These are phyloP conservation scores for Sugiyamaella floridensis DNA, from an alignment of 805 yeast species.

Conservation along the genomic window DNA sequence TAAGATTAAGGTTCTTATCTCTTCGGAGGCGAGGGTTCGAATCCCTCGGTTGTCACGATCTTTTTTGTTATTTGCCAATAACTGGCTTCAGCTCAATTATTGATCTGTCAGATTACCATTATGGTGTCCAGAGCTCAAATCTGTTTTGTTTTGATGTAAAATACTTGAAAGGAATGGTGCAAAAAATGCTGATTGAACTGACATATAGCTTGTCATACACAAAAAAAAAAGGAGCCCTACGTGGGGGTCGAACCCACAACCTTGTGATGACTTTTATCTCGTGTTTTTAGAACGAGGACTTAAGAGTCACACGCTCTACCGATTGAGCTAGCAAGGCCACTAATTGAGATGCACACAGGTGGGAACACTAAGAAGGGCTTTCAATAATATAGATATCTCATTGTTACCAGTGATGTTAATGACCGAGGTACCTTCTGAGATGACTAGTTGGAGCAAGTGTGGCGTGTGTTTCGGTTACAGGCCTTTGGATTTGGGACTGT, in stretches of 20 bases:
- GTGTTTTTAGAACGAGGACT: slow-evolving; percentile 1
- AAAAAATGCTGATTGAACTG: neutral
- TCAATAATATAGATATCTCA: no score
- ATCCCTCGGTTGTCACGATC: slow-evolving; percentile 69
- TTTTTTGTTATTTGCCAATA: slow-evolving; percentile 23
- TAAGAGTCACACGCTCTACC: slow-evolving; percentile 30
- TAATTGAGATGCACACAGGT: no score
- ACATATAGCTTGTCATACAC: neutral
- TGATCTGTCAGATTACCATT: no score
- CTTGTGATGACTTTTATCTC: slow-evolving; percentile 24
- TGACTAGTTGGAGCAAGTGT: no score
- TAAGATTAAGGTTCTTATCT: slow-evolving; percentile 44
- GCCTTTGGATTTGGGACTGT: no score
- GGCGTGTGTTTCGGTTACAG: no score
- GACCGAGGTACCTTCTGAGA: no score
- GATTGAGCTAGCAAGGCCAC: slow-evolving; percentile 27
- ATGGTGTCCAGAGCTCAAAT: no score
- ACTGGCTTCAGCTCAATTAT: no score
- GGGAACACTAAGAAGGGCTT: neutral
- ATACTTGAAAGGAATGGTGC: neutral
- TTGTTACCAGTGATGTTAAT: no score
- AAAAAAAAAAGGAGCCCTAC: slow-evolving; percentile 22
- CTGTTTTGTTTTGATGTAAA: no score
- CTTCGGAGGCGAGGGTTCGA: slow-evolving; percentile 85
- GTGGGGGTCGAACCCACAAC: slow-evolving; percentile 30